phyloP scores from a whole-genome alignment of 768 basidiomycete species.

The Tricholoma terreum region DNA sequence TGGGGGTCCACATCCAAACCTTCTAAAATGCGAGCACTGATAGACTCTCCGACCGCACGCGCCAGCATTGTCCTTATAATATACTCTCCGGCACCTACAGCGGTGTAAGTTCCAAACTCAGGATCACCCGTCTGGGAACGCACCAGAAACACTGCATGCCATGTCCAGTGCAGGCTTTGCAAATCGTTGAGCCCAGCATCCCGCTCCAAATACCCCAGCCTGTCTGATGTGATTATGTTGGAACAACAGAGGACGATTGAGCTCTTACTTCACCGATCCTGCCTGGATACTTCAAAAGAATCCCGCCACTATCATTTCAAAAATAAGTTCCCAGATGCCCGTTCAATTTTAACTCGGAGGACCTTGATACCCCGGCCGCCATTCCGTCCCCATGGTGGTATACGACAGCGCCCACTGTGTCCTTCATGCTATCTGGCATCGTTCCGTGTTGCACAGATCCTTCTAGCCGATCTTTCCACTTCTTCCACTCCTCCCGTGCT shows the following conservation, averaged over 20 bases:
- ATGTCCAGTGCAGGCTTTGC: slow-evolving; percentile 30
- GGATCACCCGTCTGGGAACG: background rate
- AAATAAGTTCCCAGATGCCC: background rate
- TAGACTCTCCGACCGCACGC: slow-evolving; percentile 46
- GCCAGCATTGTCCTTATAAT: slow-evolving; percentile 61
- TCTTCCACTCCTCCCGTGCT: slow-evolving; percentile 53
- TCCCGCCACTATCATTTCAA: slow-evolving; percentile 57
- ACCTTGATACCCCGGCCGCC: slow-evolving; percentile 80
- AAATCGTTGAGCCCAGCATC: slow-evolving; percentile 64
- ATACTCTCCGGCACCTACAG: slow-evolving; percentile 66
- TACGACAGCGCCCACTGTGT: slow-evolving; percentile 80
- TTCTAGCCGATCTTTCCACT: slow-evolving; percentile 53
- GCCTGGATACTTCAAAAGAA: slow-evolving; percentile 74
- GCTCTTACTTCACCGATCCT: slow-evolving; percentile 66
- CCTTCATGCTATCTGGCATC: slow-evolving; percentile 46
- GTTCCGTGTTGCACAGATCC: slow-evolving; percentile 1
- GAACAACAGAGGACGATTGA: background rate
- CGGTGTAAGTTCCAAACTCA: background rate
- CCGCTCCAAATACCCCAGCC: slow-evolving; percentile 73
- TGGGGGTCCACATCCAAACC: slow-evolving; percentile 50
- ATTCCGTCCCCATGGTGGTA: slow-evolving; percentile 43
- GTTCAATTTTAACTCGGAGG: background rate
- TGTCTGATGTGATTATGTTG: slow-evolving; percentile 20
- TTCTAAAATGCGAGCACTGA: slow-evolving; percentile 21
- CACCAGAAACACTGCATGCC: slow-evolving; percentile 74